phyloP scores from a whole-genome alignment of 441 rosid genomes.

The Euphorbia schlechtendalii region DNA sequence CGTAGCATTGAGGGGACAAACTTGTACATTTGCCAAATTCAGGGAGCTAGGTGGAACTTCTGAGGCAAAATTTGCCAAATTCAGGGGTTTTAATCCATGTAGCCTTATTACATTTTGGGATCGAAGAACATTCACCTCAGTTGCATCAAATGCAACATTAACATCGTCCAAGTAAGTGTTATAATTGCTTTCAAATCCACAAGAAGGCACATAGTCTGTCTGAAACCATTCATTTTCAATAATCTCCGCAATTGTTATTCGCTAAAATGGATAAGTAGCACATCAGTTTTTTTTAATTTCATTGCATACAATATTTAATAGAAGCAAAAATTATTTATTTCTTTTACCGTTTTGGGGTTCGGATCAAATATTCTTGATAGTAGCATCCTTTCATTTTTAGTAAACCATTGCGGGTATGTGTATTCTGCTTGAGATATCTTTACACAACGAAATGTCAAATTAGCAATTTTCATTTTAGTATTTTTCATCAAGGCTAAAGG shows the following conservation, averaged over 20 bases:
- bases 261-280: conserved; percentile 33
- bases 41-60: no score
- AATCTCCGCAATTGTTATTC: conserved; percentile 61
- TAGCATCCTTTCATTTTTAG: conserved; percentile 50
- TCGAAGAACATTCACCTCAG: conserved; percentile 40
- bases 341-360: conserved; percentile 50
- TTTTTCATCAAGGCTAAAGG: neutral
- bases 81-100: neutral
- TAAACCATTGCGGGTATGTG: conserved; percentile 56
- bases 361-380: conserved; percentile 77
- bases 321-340: no score
- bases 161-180: conserved; percentile 47
- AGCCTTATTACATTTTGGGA: neutral
- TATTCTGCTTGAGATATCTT: conserved; percentile 70
- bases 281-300: conserved; percentile 2
- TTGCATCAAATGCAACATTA: conserved; percentile 46
- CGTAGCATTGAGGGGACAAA: no score
- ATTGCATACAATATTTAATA: no score
- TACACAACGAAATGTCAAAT: conserved; percentile 11
- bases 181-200: conserved; percentile 32
- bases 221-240: conserved; percentile 70
- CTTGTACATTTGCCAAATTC: no score
- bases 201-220: conserved; percentile 48
- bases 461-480: neutral
- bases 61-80: no score